These are phyloP conservation scores for Suhomyces ambrosiae DNA, from an alignment of 1,139 yeast genomes.

Conservation along the genomic window DNA sequence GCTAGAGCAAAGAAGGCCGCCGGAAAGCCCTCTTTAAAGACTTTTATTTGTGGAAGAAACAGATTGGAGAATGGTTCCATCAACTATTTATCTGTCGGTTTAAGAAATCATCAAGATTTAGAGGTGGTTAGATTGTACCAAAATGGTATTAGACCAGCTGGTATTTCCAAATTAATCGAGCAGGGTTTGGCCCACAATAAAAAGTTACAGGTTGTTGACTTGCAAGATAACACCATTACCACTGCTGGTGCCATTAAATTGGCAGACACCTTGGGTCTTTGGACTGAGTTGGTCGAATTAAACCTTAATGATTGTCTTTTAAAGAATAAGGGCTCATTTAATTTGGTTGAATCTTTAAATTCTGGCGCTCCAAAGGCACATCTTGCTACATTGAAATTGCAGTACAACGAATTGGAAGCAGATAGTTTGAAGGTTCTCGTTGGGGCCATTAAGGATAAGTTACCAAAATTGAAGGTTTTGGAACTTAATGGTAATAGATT, in stretches of 20 bases:
- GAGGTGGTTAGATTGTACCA: conserved; percentile 82
- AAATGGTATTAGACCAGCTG: conserved; percentile 95
- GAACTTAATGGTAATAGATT: conserved; percentile 94
- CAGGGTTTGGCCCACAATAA: conserved; percentile 70
- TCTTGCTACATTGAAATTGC: conserved; percentile 68
- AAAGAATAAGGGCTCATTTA: conserved; percentile 71
- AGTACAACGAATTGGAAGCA: conserved; percentile 84
- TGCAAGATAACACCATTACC: conserved; percentile 95
- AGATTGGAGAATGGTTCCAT: conserved; percentile 94
- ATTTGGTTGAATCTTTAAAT: conserved; percentile 51
- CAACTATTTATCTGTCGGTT: conserved; percentile 73
- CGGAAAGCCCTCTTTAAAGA: conserved; percentile 55
- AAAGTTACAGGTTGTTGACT: conserved; percentile 69
- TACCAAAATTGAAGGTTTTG: conserved; percentile 63
- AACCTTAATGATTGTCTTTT: conserved; percentile 88
- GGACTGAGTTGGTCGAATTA: conserved; percentile 64
- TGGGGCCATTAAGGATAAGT: conserved; percentile 51
- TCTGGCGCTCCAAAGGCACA: conserved; percentile 36
- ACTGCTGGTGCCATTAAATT: conserved; percentile 58
- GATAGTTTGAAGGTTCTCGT: conserved; percentile 61
- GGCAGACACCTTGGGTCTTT: conserved; percentile 57
- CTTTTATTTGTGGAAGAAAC: conserved; percentile 95
- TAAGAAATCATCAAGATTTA: conserved; percentile 72
- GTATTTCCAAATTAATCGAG: conserved; percentile 71
- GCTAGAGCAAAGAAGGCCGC: conserved; percentile 61